These are phyloP conservation scores for Suhomyces taliae DNA, from an alignment of 1,139 yeast genomes.

Conservation along the genomic window DNA sequence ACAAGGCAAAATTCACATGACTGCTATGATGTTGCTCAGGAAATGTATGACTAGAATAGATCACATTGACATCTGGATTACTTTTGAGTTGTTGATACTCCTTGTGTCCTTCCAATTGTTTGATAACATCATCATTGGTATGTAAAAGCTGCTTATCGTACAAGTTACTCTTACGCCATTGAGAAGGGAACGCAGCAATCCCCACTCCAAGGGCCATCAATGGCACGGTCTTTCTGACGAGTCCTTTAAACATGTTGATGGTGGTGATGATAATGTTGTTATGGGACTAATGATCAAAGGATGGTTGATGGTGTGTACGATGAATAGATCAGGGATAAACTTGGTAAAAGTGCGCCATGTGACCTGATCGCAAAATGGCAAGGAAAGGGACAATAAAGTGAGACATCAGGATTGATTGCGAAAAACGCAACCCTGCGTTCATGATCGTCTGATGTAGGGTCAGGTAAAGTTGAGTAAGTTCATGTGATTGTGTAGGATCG, in stretches of 20 bases:
- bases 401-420: no score
- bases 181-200: conserved; percentile 42
- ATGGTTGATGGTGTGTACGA: neutral
- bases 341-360: no score
- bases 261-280: neutral
- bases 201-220: conserved; percentile 49
- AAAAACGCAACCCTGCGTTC: no score
- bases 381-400: no score
- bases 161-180: conserved; percentile 34
- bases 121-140: conserved; percentile 32
- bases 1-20: conserved; percentile 65
- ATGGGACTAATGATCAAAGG: neutral
- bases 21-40: conserved; percentile 63
- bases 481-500: no score
- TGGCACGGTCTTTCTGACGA: conserved; percentile 30
- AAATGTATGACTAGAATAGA: conserved; percentile 44
- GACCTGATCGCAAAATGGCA: no score
- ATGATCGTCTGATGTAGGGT: no score
- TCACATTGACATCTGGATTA: conserved; percentile 25
- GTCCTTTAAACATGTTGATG: conserved; percentile 14
- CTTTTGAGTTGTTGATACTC: conserved; percentile 32
- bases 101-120: conserved; percentile 29
- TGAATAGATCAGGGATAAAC: neutral
- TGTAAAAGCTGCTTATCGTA: conserved; percentile 20
- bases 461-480: no score